Evolutionary conservation across 2,329 filamentous ascomycete genomes (phyloP), one percentile per base, ranked within the genome.

Genomic region (Penicillium sp.): DNA sequence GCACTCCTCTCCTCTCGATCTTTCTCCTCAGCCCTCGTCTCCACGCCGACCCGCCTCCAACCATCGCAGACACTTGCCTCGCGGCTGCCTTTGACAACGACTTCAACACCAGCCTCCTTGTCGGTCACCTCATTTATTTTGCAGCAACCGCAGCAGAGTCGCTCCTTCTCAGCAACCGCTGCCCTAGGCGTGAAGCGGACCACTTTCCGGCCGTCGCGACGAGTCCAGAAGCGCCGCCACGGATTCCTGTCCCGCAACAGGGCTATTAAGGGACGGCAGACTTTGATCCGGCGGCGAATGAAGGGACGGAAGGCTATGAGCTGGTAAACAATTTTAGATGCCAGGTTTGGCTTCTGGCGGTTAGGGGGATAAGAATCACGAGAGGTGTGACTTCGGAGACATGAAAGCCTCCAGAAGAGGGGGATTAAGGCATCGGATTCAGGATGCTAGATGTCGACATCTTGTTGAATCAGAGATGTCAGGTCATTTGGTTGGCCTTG

Each of bases 161-260:
- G 68, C 17, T 50, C 59, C 1, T 72, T 74, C 59, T 74, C 71
- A 4, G 62, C 69, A 11, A 67, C 69, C 36, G 62, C 70, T 5
- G 57, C 61, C 2, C 62, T 74, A 4, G 64, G 58, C 31, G 69
- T 58, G 17, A 66, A 64, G 34, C 70, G 79, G 48, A 64, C 74
- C 41, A 83, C 80, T 28, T 82, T 72, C 55, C 76, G 77, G 39
- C 78, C 79, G 7, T 79, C 74, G 35, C 76, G 81, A 47, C 57
- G 73, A 30, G 76, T 81, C 28, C 70, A 80, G 58, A 83, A 83
- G 66, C 69, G 80, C 47, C 70, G 79, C 53, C 76, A 80, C 63
- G 79, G 79, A 2, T 83, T 80, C 54, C 57, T 83, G 44, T 65
- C 73, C 7, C 62, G 80, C 52, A 48, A 79, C 45, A 68, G 68